Evolutionary conservation across 129 eudicot genomes (phyloP), one percentile per base, ranked within the genome.

Genomic region (Saussurea involucrata): DNA sequence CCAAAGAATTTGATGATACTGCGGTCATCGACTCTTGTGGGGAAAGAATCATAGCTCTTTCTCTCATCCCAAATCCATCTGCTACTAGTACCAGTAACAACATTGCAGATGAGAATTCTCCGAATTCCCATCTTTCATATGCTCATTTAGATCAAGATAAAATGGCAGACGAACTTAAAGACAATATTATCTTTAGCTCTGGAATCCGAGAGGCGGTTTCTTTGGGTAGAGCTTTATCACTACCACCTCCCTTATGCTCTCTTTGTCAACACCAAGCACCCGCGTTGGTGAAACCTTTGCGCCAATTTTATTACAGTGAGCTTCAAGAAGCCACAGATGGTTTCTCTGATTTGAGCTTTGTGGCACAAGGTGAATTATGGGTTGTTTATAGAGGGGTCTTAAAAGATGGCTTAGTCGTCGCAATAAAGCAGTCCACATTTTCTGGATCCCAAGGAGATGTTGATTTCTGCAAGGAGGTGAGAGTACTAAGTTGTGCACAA

Each of bases 241-340:
- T 76, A 33, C 96, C 98, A 66, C 97, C 98, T 61, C 98, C 98
- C 21, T 69, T 94, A 69, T 94, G 98, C 78, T 86, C 97, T 24
- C 22, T 87, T 31, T 94, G 98, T 82, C 97, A 91, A 77, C 68
- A 84, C 81, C 93, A 91, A 81, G 88, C 98, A 74, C 98, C 98
- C 10, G 78, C 90, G 44, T 86, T 91, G 75, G 97, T 96, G 66
- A 87, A 91, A 78, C 98, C 98, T 6, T 87, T 96, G 24, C 78
- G 87, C 66, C 87, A 74, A 44, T 94, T 91, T 76, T 66, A 33
- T 74, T 91, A 89, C 73, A 80, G 79, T 33, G 97, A 91, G 85
- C 85, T 94, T 55, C 81, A 87, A 68, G 98, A 85, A 80, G 90
- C 97, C 22, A 94, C 98, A 9, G 81, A 77, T 17, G 83, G 90